Percentiles rank a stretch among this genome's conserved stretches.
phyloP scores from a whole-genome alignment of 2,329 filamentous ascomycete genomes.

The Cladosporium sp. region DNA sequence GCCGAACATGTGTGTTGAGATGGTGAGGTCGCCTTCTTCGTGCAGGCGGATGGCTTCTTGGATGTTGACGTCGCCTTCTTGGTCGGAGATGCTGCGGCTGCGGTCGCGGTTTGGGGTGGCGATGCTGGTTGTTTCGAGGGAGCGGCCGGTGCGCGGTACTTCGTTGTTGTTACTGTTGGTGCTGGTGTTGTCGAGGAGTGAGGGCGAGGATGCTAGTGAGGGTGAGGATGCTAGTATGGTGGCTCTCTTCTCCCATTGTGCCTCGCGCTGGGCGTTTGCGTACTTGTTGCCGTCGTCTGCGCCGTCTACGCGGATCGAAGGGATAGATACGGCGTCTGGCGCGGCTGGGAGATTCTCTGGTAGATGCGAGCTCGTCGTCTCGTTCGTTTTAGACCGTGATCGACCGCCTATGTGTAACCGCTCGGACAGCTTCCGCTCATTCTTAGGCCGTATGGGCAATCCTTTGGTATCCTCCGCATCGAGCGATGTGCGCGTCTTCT shows the following conservation, averaged over 20 bases:
- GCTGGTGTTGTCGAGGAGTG: conserved; percentile 37
- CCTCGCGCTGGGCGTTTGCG: conserved; percentile 58
- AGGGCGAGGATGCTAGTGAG: conserved; percentile 28
- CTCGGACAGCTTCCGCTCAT: conserved; percentile 60
- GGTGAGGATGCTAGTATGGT: conserved; percentile 72
- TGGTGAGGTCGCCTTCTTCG: conserved; percentile 75
- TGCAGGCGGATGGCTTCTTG: conserved; percentile 95
- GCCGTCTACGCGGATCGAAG: conserved; percentile 17
- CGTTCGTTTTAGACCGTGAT: conserved; percentile 48
- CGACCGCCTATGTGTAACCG: conserved; percentile 62
- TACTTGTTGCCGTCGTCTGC: conserved; percentile 39
- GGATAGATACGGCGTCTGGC: conserved; percentile 63
- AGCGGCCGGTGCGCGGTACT: neutral
- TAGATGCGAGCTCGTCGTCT: conserved; percentile 67
- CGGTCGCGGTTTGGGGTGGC: conserved; percentile 17
- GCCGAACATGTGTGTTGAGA: conserved; percentile 83
- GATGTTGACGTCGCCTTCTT: conserved; percentile 61
- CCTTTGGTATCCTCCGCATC: conserved; percentile 8
- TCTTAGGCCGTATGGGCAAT: conserved; percentile 30
- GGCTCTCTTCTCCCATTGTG: conserved; percentile 88
- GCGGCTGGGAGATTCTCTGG: conserved; percentile 80
- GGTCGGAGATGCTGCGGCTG: conserved; percentile 40
- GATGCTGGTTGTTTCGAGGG: neutral
- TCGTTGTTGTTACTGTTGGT: conserved; percentile 16
- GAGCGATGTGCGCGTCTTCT: conserved; percentile 10